phyloP scores from a whole-genome alignment of 805 yeast genomes.

The Monosporozyma servazzii region DNA sequence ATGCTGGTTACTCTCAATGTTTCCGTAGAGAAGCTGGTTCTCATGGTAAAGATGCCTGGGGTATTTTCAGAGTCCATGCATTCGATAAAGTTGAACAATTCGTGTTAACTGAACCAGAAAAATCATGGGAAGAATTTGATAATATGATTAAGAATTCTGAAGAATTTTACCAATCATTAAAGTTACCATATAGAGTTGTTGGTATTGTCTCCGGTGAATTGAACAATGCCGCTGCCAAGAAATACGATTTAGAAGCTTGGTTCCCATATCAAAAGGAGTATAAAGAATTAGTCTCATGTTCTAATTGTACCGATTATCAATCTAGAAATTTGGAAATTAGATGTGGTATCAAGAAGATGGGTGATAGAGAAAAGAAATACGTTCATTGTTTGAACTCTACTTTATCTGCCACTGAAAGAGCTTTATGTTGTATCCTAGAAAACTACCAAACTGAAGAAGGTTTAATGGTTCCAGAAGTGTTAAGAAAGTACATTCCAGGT shows the following conservation, averaged over 20 bases:
- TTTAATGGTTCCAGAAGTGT: slow-evolving; percentile 83
- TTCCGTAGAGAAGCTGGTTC: slow-evolving; percentile 99
- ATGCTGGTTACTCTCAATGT: slow-evolving; percentile 97
- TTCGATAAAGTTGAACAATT: slow-evolving; percentile 98
- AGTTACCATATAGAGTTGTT: slow-evolving; percentile 92
- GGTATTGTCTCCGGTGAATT: slow-evolving; percentile 98
- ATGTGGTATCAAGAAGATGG: slow-evolving; percentile 94
- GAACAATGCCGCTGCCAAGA: slow-evolving; percentile 98
- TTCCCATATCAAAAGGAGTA: slow-evolving; percentile 99
- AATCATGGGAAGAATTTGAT: slow-evolving; percentile 96
- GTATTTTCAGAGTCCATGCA: slow-evolving; percentile 97
- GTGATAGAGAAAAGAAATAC: slow-evolving; percentile 92
- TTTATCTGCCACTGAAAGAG: slow-evolving; percentile 95
- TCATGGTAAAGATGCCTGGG: slow-evolving; percentile 99
- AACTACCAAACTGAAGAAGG: slow-evolving; percentile 98
- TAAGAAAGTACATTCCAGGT: slow-evolving; percentile 95
- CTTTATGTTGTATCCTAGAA: slow-evolving; percentile 92
- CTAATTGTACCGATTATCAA: slow-evolving; percentile 99
- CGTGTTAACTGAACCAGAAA: slow-evolving; percentile 91
- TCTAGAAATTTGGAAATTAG: slow-evolving; percentile 97
- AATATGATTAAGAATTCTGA: slow-evolving; percentile 87
- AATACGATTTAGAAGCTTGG: slow-evolving; percentile 99
- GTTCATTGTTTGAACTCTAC: slow-evolving; percentile 98
- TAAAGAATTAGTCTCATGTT: slow-evolving; percentile 96
- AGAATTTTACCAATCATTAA: slow-evolving; percentile 85